These are phyloP conservation scores for Solanum piurae DNA, from an alignment of 257 asterid species.

Conservation along the genomic window DNA sequence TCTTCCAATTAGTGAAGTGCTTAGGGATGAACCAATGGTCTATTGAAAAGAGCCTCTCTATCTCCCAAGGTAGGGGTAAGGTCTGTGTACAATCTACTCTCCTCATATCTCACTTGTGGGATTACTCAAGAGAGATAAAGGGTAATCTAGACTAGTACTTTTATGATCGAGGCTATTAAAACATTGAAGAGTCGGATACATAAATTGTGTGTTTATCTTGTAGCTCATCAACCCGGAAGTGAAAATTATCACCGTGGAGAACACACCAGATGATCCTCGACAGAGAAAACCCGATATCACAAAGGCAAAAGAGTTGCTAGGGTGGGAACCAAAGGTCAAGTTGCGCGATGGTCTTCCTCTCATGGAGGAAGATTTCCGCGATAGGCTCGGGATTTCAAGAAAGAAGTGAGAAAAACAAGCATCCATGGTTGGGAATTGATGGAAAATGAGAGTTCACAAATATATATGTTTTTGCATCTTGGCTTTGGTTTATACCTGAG, in stretches of 20 bases:
- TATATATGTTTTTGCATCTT: background rate
- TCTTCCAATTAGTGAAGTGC: background rate
- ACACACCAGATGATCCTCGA: constrained; percentile 97
- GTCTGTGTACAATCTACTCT: background rate
- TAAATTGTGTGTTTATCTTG: background rate
- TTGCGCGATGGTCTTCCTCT: constrained; percentile 81
- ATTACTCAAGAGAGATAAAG: background rate
- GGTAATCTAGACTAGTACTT: background rate
- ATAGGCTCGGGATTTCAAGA: constrained; percentile 54
- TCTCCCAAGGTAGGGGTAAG: background rate
- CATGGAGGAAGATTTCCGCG: constrained; percentile 91
- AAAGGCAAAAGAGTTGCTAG: constrained; percentile 71
- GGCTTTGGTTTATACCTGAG: background rate
- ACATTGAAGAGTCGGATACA: background rate
- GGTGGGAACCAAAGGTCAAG: constrained; percentile 90
- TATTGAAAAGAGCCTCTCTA: background rate
- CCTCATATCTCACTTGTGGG: background rate
- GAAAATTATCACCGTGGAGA: constrained; percentile 63
- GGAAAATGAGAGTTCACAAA: background rate
- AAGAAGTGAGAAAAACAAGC: constrained; percentile 5
- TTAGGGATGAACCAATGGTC: background rate
- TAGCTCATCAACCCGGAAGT: constrained; percentile 84
- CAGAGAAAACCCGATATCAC: constrained; percentile 89
- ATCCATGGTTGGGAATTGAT: background rate
- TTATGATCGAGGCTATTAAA: background rate